Percentiles rank a stretch among this genome's conserved stretches.
phyloP scores from a whole-genome alignment of 202 grass and related monocot genomes.

The Miscanthus sacchariflorus region DNA sequence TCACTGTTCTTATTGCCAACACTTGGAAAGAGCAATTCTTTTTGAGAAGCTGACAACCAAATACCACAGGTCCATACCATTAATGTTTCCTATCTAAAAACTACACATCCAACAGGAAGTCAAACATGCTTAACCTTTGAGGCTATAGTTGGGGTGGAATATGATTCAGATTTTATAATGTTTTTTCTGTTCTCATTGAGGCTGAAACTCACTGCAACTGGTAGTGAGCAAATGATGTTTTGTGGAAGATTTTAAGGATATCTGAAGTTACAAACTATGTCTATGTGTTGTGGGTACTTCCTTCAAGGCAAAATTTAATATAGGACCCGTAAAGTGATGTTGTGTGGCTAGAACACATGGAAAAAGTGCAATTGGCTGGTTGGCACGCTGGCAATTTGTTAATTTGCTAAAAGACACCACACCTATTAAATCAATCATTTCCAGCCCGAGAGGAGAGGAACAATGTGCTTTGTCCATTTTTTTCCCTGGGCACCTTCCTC shows the following conservation, averaged over 20 bases:
- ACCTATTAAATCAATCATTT: neutral
- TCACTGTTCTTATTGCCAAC: neutral
- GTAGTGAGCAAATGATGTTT: slow-evolving; percentile 13
- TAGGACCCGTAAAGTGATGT: neutral
- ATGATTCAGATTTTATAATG: slow-evolving; percentile 9
- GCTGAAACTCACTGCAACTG: neutral
- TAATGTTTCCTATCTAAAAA: slow-evolving; percentile 7
- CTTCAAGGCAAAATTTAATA: neutral
- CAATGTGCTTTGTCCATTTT: neutral
- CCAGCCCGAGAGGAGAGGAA: neutral
- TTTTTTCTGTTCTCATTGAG: neutral
- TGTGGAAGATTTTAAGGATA: neutral
- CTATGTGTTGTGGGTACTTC: neutral
- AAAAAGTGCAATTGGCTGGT: neutral
- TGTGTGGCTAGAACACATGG: neutral
- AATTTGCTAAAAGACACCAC: neutral
- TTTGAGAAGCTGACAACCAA: neutral
- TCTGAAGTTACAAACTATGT: neutral
- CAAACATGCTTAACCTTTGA: neutral
- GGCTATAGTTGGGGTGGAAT: neutral
- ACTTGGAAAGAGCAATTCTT: neutral
- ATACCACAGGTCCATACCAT: neutral
- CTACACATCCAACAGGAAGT: neutral
- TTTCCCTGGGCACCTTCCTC: neutral
- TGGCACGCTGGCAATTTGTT: neutral